Base-by-base conservation (phyloP, 805 yeast genomes). In the Torulaspora maleeae region DNA sequence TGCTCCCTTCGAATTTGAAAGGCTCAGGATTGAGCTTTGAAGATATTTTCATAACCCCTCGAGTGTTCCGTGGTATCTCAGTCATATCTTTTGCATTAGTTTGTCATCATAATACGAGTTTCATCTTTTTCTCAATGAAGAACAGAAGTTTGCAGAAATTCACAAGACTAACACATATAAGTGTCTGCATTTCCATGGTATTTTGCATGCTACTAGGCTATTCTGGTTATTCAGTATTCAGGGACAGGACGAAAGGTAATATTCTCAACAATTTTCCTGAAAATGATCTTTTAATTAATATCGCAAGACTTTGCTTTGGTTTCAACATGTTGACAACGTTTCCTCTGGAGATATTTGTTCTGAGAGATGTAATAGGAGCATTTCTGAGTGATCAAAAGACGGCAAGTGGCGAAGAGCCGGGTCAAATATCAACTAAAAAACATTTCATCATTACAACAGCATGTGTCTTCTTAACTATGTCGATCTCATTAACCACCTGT, bases 51-150 rank as follows among this genome's bases (percentile, higher is more conserved):
- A 59, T 87, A 40, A 82, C 82, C 51, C 64, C 73, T 10, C 79
- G 80, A 34, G 68, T 90, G 3, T 87, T 90, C 61, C 95, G 90
- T 64, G 96, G 96, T 2, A 80, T 90, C 22, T 83, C 93, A n/a
- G 95, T 90, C 40, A 87, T 90, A 27, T 88, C 96, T 1, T 90
- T 90, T 69, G 98, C 98, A 1, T 75, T 91, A 53, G 97, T 90
- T 3, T 90, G 98, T 60, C 98, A 90, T 60, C 98, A 90, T 64
- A 90, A 90, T 62, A 88, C 97, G 0, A 79, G 91, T 24, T 84
- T 90, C 58, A 91, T 90, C 36, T 90, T 82, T 69, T 87, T 86
- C 60, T 87, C 96, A 0, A 74, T 91, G 59, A 77, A 76, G 52
- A 77, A 77, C 16, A 91, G 95, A 5, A 80, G 95, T 3, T 60